Evolutionary conservation across 441 rosid species (phyloP).

Genomic region (Breynia disticha): DNA sequence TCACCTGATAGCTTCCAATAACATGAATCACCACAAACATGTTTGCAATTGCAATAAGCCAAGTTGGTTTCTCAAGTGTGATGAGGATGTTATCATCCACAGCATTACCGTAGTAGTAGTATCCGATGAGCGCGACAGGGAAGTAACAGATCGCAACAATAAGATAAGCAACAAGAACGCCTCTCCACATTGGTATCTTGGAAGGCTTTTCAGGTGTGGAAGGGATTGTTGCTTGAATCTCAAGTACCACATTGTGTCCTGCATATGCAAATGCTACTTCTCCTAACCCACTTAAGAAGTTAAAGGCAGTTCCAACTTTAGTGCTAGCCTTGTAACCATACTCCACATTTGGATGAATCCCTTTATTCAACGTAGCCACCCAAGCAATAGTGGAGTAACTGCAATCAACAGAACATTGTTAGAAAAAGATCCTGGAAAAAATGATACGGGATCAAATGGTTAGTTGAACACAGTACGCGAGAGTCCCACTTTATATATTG

Average conservation of each 20-base stretch:
- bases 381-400: conserved; percentile 74
- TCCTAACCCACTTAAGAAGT: conserved; percentile 59
- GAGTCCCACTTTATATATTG: no score
- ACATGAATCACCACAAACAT: conserved; percentile 70
- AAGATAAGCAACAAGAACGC: conserved; percentile 55
- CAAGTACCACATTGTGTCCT: conserved; percentile 71
- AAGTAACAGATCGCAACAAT: conserved; percentile 71
- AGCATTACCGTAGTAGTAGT: conserved; percentile 40
- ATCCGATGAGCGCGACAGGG: conserved; percentile 62
- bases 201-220: conserved; percentile 77
- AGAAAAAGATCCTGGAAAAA: no score
- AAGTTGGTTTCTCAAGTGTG: conserved; percentile 44
- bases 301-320: conserved; percentile 24
- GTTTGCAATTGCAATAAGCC: conserved; percentile 70
- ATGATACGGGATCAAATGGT: no score
- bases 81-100: conserved; percentile 67
- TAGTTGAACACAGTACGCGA: no score
- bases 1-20: conserved; percentile 81
- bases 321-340: conserved; percentile 42
- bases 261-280: conserved; percentile 80
- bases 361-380: conserved; percentile 39
- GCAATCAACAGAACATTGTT: background rate
- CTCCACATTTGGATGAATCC: conserved; percentile 39
- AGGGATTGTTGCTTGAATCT: conserved; percentile 86
- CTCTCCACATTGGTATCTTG: conserved; percentile 72